Evolutionary conservation across 1,284 basidiomycete species (phyloP).

Genomic region (Puccinia horiana): DNA sequence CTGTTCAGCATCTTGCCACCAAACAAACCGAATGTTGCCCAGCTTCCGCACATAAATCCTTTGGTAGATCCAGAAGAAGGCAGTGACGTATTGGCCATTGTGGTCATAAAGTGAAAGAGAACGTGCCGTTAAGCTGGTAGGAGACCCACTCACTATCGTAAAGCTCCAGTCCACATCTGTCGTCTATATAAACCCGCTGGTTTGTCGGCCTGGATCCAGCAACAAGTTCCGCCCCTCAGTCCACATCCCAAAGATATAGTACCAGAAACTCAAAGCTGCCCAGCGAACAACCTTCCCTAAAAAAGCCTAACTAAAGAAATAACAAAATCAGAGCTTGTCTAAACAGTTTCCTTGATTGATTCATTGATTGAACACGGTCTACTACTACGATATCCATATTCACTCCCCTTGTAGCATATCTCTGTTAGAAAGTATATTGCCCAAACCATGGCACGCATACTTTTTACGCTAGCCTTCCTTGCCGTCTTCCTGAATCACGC

Average conservation of each 20-base stretch:
- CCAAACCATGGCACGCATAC: neutral
- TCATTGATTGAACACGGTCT: neutral
- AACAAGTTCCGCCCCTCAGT: neutral
- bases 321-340: neutral
- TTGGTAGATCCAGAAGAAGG: neutral
- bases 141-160: neutral
- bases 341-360: neutral
- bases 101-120: constrained; percentile 10
- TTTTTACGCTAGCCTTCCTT: neutral
- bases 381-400: neutral
- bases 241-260: neutral
- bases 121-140: neutral
- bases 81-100: constrained; percentile 25
- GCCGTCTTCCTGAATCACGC: constrained; percentile 4
- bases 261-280: neutral
- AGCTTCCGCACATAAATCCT: neutral
- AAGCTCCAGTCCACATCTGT: neutral
- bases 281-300: neutral
- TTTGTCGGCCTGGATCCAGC: neutral
- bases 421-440: neutral
- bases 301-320: neutral
- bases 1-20: neutral
- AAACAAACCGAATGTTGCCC: neutral
- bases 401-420: neutral
- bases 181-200: neutral